Evolutionary conservation across 805 yeast species (phyloP).

Genomic region (Saccharomycopsis amapae): DNA sequence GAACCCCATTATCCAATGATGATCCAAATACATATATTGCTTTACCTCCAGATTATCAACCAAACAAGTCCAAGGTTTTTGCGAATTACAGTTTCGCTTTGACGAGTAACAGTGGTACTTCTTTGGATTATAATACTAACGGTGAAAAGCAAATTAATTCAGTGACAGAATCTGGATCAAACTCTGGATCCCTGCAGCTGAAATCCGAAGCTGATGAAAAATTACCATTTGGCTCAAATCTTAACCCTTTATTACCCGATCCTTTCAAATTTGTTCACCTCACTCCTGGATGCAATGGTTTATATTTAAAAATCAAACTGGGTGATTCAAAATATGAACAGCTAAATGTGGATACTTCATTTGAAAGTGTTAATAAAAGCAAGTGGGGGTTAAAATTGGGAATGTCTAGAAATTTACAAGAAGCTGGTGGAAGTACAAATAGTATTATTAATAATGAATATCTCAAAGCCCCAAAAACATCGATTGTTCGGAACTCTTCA

Average conservation of each 20-base stretch:
- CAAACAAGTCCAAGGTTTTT: slow-evolving; percentile 20
- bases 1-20: slow-evolving; percentile 17
- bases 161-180: not conserved
- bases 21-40: slow-evolving; percentile 22
- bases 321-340: not conserved
- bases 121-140: too few species aligned
- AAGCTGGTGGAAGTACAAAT: not conserved
- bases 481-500: slow-evolving; percentile 29
- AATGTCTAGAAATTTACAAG: not conserved
- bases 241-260: slow-evolving; percentile 47
- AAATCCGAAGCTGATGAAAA: slow-evolving; percentile 26
- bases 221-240: slow-evolving; percentile 43
- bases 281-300: slow-evolving; percentile 44
- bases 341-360: not conserved
- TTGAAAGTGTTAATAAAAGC: not conserved
- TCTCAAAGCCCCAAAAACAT: slow-evolving; percentile 28
- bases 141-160: not conserved
- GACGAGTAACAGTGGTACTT: not conserved
- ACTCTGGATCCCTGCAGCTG: not conserved
- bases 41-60: slow-evolving; percentile 19
- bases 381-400: slow-evolving; percentile 1
- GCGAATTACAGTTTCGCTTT: slow-evolving; percentile 18
- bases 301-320: slow-evolving; percentile 9
- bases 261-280: slow-evolving; percentile 45
- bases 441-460: not conserved